Evolutionary conservation across 768 basidiomycete genomes (phyloP).

Genomic region (Podaxis sp.): DNA sequence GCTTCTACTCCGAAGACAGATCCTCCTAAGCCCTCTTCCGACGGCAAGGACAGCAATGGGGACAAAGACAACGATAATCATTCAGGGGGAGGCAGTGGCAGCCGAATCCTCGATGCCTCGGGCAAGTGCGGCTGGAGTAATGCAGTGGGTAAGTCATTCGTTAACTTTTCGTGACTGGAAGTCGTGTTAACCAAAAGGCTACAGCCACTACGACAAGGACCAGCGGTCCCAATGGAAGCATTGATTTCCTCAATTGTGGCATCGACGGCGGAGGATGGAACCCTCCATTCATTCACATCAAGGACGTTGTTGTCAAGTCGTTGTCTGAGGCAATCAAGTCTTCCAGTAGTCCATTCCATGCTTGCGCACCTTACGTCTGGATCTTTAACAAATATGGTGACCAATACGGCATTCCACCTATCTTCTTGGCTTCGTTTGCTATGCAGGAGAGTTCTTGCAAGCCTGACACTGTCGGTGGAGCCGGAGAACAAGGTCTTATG

Average conservation of each 20-base stretch:
- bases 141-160: conserved; percentile 32
- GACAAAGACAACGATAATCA: background rate
- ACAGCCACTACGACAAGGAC: conserved; percentile 48
- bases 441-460: conserved; percentile 86
- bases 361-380: conserved; percentile 50
- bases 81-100: conserved; percentile 14
- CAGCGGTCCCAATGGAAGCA: conserved; percentile 69
- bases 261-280: conserved; percentile 69
- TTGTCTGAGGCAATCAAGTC: conserved; percentile 49
- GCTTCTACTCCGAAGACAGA: conserved; percentile 13
- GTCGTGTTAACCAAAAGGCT: background rate
- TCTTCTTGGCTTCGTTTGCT: conserved; percentile 82
- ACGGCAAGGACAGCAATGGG: background rate
- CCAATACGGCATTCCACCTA: conserved; percentile 58
- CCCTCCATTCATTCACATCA: conserved; percentile 59
- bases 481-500: conserved; percentile 86
- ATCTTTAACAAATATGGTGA: conserved; percentile 61
- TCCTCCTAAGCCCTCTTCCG: background rate
- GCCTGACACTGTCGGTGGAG: conserved; percentile 63
- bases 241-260: conserved; percentile 81
- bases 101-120: conserved; percentile 11
- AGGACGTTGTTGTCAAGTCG: conserved; percentile 48
- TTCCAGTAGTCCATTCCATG: conserved; percentile 53
- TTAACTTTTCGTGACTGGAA: conserved; percentile 14
- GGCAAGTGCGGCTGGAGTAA: conserved; percentile 15